A percentile compares a stretch with the other conserved stretches of the same genome.
phyloP scores from a whole-genome alignment of 1,139 yeast species.

The Barnettozyma hawaiiensis region DNA sequence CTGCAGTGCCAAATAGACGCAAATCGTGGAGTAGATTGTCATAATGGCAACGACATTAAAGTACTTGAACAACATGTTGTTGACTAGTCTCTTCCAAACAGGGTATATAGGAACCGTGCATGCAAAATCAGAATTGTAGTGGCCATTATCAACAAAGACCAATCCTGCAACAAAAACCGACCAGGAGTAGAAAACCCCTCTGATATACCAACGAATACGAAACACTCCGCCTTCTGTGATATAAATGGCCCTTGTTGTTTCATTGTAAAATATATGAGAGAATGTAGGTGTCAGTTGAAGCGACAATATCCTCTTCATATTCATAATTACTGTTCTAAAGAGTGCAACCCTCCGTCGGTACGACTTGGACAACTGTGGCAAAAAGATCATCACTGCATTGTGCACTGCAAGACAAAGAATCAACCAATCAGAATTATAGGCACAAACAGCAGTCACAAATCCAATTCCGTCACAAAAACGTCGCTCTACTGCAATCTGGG shows the following conservation, averaged over 20 bases:
- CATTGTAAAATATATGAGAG: not conserved
- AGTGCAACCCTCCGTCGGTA: conserved; percentile 12
- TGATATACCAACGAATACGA: conserved; percentile 8
- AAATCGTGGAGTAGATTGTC: conserved; percentile 16
- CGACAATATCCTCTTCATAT: conserved; percentile 4
- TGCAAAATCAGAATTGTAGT: conserved; percentile 12
- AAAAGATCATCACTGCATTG: conserved; percentile 19
- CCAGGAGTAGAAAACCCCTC: not conserved
- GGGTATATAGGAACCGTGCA: conserved; percentile 19
- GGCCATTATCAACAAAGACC: conserved; percentile 13
- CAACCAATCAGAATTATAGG: conserved; percentile 15
- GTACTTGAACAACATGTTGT: conserved; percentile 17
- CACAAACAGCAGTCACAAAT: conserved; percentile 11
- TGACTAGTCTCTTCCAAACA: conserved; percentile 20
- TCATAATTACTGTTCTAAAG: conserved; percentile 6
- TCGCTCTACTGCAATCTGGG: not conserved
- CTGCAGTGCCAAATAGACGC: conserved; percentile 14
- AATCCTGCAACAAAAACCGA: conserved; percentile 11
- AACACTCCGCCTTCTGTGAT: conserved; percentile 23
- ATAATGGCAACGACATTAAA: conserved; percentile 16
- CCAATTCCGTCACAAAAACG: conserved; percentile 21
- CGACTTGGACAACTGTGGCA: conserved; percentile 11
- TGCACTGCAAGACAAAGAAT: conserved; percentile 19
- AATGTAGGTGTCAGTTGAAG: not conserved
- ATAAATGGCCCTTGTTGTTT: conserved; percentile 4